phyloP scores from a whole-genome alignment of 139 green algal genomes.

The Pseudopediastrum boryanum region DNA sequence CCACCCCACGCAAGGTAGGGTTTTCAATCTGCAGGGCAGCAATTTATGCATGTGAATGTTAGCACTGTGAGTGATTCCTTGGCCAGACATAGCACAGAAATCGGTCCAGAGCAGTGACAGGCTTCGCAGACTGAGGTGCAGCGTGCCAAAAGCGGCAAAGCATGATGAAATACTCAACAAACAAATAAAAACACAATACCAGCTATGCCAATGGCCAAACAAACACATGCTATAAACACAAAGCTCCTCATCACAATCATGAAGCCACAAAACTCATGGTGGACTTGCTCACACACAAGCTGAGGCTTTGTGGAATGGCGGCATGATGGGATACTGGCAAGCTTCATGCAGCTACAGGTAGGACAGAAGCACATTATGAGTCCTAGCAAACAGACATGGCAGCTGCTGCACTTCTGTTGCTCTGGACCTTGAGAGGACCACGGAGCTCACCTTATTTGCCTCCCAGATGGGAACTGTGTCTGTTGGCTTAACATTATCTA shows the following conservation, averaged over 20 bases:
- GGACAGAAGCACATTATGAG: background rate
- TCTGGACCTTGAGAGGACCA: background rate
- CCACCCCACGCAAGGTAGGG: constrained; percentile 21
- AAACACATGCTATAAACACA: too few species aligned
- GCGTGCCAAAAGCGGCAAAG: background rate
- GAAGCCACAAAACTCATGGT: background rate
- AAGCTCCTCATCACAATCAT: too few species aligned
- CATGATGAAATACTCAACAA: background rate
- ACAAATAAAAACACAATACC: background rate
- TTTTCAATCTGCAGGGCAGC: constrained; percentile 49
- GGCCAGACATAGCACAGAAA: too few species aligned
- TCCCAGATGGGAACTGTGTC: constrained; percentile 55
- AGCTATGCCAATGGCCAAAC: constrained; percentile 7
- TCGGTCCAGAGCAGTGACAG: background rate
- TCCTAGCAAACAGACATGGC: background rate
- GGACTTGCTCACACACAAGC: background rate
- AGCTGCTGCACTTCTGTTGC: background rate
- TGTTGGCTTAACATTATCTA: constrained; percentile 52
- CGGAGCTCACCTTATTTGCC: constrained; percentile 50
- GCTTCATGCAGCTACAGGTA: background rate
- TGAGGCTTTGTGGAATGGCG: background rate
- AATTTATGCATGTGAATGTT: background rate
- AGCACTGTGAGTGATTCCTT: background rate
- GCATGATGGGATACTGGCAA: background rate
- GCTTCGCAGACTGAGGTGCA: background rate